Conservation (phyloP, 2,329 filamentous ascomycete species). For the Berkeleyomyces basicola region DNA sequence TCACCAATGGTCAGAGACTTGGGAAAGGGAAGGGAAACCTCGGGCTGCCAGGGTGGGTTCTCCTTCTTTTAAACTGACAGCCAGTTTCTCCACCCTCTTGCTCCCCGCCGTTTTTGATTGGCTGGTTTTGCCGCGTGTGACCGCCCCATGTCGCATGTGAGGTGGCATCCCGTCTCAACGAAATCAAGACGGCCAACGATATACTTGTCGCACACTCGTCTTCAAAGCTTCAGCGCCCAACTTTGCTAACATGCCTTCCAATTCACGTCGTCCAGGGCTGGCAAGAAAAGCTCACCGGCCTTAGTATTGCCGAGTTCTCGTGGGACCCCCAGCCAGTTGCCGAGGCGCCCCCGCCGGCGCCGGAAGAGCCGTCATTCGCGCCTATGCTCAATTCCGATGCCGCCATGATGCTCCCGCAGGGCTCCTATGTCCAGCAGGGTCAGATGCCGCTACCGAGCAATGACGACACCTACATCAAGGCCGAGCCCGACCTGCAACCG, state of each 20-base stretch:
- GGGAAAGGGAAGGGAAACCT: slow-evolving; percentile 5
- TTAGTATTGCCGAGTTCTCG: slow-evolving; percentile 75
- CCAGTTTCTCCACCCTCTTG: slow-evolving; percentile 4
- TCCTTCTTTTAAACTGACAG: slow-evolving; percentile 9
- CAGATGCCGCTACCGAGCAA: slow-evolving; percentile 15
- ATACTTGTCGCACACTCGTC: too few relatives aligned
- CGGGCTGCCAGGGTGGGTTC: slow-evolving; percentile 8
- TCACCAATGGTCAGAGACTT: neutral
- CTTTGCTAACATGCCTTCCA: neutral
- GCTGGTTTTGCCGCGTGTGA: slow-evolving; percentile 4
- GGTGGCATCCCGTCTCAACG: too few relatives aligned
- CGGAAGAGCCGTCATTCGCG: slow-evolving; percentile 15
- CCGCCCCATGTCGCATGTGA: slow-evolving; percentile 8
- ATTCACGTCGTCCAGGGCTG: slow-evolving; percentile 47
- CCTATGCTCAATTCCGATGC: slow-evolving; percentile 5
- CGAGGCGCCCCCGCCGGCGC: slow-evolving; percentile 18
- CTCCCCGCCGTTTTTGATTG: slow-evolving; percentile 2
- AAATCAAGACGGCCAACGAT: too few relatives aligned
- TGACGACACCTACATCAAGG: slow-evolving; percentile 6
- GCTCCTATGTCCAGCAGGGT: slow-evolving; percentile 19
- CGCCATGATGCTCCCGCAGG: slow-evolving; percentile 20
- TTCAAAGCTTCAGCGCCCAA: too few relatives aligned
- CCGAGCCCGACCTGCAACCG: slow-evolving; percentile 9
- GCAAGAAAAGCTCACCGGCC: slow-evolving; percentile 77
- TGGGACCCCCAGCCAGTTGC: slow-evolving; percentile 74